phyloP scores from a whole-genome alignment of 352 stramenopile species.

The Globisporangium nodosum region DNA sequence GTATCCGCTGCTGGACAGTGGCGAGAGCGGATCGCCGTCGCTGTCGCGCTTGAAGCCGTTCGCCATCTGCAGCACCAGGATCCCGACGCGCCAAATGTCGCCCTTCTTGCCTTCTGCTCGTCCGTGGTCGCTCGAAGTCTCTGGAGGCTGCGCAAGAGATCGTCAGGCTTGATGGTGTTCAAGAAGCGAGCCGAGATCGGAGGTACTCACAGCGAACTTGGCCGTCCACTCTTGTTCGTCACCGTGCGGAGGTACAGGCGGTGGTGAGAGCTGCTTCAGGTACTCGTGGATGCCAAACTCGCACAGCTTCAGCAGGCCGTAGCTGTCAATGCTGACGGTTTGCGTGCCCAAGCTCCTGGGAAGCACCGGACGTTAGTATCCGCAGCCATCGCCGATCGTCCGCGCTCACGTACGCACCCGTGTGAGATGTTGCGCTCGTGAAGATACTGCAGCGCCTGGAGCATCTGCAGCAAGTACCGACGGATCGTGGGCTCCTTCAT shows the following conservation, averaged over 20 bases:
- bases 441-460: conserved; percentile 45
- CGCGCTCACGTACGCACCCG: conserved; percentile 21
- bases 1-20: not conserved
- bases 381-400: not conserved
- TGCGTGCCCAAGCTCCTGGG: conserved; percentile 36
- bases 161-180: not conserved
- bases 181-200: not conserved
- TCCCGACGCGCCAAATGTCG: conserved; percentile 53
- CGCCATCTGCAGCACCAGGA: conserved; percentile 53
- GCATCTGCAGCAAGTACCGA: conserved; percentile 53
- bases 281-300: conserved; percentile 37
- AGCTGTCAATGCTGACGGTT: conserved; percentile 55
- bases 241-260: not conserved
- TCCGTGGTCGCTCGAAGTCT: conserved; percentile 13
- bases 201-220: conserved; percentile 13
- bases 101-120: conserved; percentile 22
- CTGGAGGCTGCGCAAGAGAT: conserved; percentile 16
- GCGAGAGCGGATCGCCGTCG: conserved; percentile 4
- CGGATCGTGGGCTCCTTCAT: conserved; percentile 75
- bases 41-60: conserved; percentile 10
- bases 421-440: conserved; percentile 40
- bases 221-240: conserved; percentile 17
- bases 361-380: not conserved
- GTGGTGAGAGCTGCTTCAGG: not conserved
- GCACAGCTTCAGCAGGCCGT: conserved; percentile 42